These are phyloP conservation scores for Pontederia paniculata DNA, from an alignment of 176 grass and related monocot species.

Conservation along the genomic window DNA sequence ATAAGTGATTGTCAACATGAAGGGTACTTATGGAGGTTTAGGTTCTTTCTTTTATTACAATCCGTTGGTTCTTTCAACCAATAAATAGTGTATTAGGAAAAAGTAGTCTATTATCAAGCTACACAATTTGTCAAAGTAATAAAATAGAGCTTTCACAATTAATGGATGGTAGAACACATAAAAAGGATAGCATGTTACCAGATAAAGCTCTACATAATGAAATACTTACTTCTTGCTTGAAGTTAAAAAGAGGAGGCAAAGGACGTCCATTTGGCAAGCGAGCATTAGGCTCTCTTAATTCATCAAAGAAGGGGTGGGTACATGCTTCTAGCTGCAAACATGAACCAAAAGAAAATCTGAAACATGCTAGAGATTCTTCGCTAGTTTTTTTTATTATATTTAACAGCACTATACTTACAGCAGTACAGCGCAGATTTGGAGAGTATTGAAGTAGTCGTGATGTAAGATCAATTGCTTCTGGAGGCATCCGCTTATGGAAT, in stretches of 20 bases:
- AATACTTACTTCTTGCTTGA: conserved; percentile 64
- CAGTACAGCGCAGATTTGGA: conserved; percentile 11
- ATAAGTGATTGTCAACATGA: too few species aligned
- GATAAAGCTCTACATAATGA: background rate
- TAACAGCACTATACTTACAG: background rate
- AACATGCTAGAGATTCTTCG: background rate
- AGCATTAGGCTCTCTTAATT: conserved; percentile 54
- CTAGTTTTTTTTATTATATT: background rate
- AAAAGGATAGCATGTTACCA: background rate
- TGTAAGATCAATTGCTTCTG: conserved; percentile 18
- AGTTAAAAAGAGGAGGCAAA: conserved; percentile 61
- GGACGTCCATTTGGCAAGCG: conserved; percentile 60
- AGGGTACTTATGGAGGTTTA: too few species aligned
- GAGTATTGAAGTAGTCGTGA: conserved; percentile 15
- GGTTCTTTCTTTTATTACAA: too few species aligned
- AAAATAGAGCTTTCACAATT: background rate
- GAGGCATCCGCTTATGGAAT: conserved; percentile 18
- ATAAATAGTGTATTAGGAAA: too few species aligned
- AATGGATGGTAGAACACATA: background rate
- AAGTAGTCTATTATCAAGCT: background rate
- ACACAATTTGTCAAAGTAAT: too few species aligned
- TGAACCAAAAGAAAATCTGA: background rate
- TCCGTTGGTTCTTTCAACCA: too few species aligned
- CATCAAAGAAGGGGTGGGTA: conserved; percentile 61
- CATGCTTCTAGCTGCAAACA: conserved; percentile 57